Evolutionary conservation across 2,329 filamentous ascomycete genomes (phyloP), one percentile per base, ranked within the genome.

Genomic region (Cladosporium sp.): DNA sequence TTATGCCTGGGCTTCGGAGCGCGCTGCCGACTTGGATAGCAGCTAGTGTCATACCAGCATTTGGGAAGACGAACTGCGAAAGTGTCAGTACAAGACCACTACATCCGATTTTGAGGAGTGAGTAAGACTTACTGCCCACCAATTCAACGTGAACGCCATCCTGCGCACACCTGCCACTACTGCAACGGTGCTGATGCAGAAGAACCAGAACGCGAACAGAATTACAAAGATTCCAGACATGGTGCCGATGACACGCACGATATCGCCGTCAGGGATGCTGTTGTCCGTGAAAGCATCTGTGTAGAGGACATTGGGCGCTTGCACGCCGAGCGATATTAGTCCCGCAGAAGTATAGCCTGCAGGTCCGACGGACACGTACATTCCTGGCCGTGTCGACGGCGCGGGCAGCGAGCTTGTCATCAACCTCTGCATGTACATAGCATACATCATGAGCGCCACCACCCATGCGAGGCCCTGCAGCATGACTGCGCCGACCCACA

Each of bases 41-140:
- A 0, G 83, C 80, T 47, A 88, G 76, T 1, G 82, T 84, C 60
- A 87, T 82, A 0, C 85, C 85, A 1, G 82, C 83, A 61, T 88
- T 88, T 5, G 85, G 85, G 66, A 88, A 88, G 28, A 88, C 81
- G 68, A 86, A 84, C 2, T 56, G 5, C 2, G 5, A 12, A 5
- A 38, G 20, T 37, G 50, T 40, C 19, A 40, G 50, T 28, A 7
- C 19, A 25, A 5, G 7, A 12, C 19, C n/a, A 5, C 2, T 5
- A 19, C 6, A 14, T 43, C 12, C 19, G 6, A 19, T 19, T 8
- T 17, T 8, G 14, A n/a, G 38, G 38, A 7, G 17, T n/a, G 40
- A 8, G 2, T 8, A 43, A 6, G 34, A 56, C 54, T 56, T 49
- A 56, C 54, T 19, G 82, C 83, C 78, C 82, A 86, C 84, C 87